Evolutionary conservation across 495 filamentous ascomycete species (phyloP).

Genomic region (Corynascus novoguineensis): DNA sequence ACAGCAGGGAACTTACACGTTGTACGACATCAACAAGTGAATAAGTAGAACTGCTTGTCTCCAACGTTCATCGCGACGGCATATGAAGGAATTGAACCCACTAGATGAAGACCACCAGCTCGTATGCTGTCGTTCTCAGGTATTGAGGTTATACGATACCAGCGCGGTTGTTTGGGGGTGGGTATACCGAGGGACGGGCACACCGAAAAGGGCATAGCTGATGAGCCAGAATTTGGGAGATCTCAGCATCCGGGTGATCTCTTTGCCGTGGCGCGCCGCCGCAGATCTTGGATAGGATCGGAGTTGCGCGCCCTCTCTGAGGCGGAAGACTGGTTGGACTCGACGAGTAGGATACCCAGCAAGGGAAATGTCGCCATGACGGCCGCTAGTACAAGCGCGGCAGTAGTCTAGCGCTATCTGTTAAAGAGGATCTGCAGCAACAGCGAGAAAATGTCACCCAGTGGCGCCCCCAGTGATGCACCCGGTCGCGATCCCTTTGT

Average conservation of each 20-base stretch:
- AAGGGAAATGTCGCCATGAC: constrained; percentile 17
- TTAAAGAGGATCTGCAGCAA: constrained; percentile 27
- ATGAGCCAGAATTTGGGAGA: constrained; percentile 26
- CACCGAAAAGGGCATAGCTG: constrained; percentile 25
- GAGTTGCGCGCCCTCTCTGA: too few relatives aligned
- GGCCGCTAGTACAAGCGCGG: constrained; percentile 17
- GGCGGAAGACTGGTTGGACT: constrained; percentile 21
- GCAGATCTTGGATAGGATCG: background rate
- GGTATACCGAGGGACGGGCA: constrained; percentile 1
- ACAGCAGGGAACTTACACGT: constrained; percentile 21
- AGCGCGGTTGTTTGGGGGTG: too few relatives aligned
- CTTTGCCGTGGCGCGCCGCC: background rate
- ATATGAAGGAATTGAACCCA: constrained; percentile 30
- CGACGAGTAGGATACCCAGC: constrained; percentile 19
- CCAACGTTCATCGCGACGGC: constrained; percentile 23
- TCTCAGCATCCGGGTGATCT: constrained; percentile 9
- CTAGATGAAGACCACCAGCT: constrained; percentile 30
- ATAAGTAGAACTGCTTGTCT: constrained; percentile 26
- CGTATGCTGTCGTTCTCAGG: constrained; percentile 19
- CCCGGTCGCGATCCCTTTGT: constrained; percentile 22
- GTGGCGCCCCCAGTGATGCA: constrained; percentile 27
- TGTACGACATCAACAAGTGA: constrained; percentile 33
- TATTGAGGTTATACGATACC: background rate
- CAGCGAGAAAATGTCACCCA: constrained; percentile 30
- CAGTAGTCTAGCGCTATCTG: constrained; percentile 15